Base-by-base conservation (phyloP, 176 grass and related monocot genomes). In the Cenchrus americanus region DNA sequence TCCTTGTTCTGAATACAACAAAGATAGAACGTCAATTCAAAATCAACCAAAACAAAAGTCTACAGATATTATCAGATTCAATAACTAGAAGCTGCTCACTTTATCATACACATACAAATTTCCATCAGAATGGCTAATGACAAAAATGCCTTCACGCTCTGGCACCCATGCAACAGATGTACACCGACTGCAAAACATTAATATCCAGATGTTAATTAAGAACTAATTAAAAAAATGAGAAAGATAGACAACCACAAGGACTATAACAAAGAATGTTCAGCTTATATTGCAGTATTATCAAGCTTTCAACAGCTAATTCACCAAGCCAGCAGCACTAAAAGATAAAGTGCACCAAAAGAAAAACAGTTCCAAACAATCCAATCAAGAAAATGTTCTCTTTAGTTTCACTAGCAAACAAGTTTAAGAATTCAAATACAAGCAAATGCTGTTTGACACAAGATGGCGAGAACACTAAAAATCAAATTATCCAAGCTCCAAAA, bases 101-200 rank as follows among this genome's bases (percentile, higher is more conserved):
- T 96, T 99, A 88, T 99, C 97, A 92, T 99, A 99, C 37, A 94
- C 83, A 82, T 92, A 99, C 53, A 99, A 65, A 87, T 94, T 99
- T 78, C 96, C 96, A 92, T 99, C 96, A 71, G 93, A 85, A 87
- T 99, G 89, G 81, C 91, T 92, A 89, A 94, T 88, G 82, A 91
- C 85, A 2, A 99, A 99, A 83, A 89, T 87, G 46, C 96, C 93
- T 57, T 91, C 90, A 75, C 75, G 82, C 77, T 96, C 83, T 9
- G 93, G 91, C 43, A 94, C 91, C 96, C 96, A 99, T n/a, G 91
- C 91, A 70, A 99, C 23, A 89, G 86, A 86, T 34, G 86, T 99
- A 67, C 96, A 99, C 55, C 88, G 87, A 66, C 93, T 96, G 89
- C 75, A 96, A 74, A 83, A 81, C 37, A 67, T 47, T 83, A 81